Percentiles rank a stretch among this genome's conserved stretches.
Conservation (phyloP, 2,329 filamentous ascomycete species). For the Pyrenochaeta sp. region DNA sequence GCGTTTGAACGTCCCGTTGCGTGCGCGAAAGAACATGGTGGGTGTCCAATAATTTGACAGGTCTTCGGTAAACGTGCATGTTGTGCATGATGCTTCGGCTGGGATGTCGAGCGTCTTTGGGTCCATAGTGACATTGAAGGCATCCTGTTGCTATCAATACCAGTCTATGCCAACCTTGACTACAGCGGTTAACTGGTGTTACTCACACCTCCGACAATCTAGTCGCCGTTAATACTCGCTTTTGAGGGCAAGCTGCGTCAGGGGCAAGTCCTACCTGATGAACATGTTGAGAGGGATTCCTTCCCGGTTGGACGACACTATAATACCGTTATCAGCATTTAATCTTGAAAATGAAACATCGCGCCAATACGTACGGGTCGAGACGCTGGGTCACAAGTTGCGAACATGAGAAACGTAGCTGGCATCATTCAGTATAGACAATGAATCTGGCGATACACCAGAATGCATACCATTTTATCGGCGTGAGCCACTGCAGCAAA, state of each 20-base stretch:
- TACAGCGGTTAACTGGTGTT: background rate
- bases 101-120: slow-evolving; percentile 1
- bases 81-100: too few species aligned
- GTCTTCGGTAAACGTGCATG: too few species aligned
- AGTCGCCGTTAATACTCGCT: background rate
- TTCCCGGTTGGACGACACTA: background rate
- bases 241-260: background rate
- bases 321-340: background rate
- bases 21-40: too few species aligned
- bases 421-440: background rate
- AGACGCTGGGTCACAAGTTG: slow-evolving; percentile 1
- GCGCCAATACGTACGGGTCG: background rate
- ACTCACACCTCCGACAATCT: slow-evolving; percentile 1
- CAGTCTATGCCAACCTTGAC: background rate
- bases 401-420: background rate
- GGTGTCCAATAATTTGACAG: too few species aligned
- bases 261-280: background rate
- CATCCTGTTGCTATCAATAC: background rate
- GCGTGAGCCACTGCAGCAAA: background rate
- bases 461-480: background rate
- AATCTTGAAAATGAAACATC: background rate
- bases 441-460: background rate
- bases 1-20: too few species aligned
- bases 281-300: background rate
- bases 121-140: background rate